Evolutionary conservation across 441 rosid genomes (phyloP), one percentile per base, ranked within the genome.

Genomic region (Aquilaria agallochum): DNA sequence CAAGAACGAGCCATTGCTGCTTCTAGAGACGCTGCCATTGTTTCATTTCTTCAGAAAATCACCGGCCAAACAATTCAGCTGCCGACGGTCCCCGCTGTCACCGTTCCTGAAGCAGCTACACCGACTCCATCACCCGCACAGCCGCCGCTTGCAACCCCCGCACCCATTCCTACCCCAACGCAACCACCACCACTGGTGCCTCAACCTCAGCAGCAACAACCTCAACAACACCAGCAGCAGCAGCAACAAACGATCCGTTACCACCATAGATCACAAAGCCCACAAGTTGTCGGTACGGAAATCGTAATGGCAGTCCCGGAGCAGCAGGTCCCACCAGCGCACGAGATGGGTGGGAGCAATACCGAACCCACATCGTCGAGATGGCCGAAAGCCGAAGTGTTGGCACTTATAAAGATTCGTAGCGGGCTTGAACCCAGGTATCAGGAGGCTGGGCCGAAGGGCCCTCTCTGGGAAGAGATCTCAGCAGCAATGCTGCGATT

Each of bases 391-490:
- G 58, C 72, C 7, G 95, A 88, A 74, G 91, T 88, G 55, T 60
- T 87, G 11, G 87, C 91, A 6, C 89, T 90, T 12, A 87, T 90
- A 70, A 83, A 80, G 59, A 3, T 85, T 27, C 75, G 92, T 59
- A 83, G 91, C 32, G 89, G 84, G 62, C 80, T 90, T 60, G 97
- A 90, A 57, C 56, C 76, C 48, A 67, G 74, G 75, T 81, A 82
- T 63, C 88, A 80, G 59, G 95, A 86, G 56, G 72, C 75, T 20
- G 95, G 84, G 42, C 89, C 92, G 0, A 88, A 86, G 67, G 95
- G 90, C 32, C 88, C 87, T 36, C 71, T 88, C 7, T 88, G 95
- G 95, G 92, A 88, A 70, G 95, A 88, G 64, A 79, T 88, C 44
- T 82, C 92, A 0, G 56, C 66, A 2, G 84, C 80, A 11, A 87